Base-by-base conservation (phyloP, 768 basidiomycete species). In the Cystoderma amianthinum region DNA sequence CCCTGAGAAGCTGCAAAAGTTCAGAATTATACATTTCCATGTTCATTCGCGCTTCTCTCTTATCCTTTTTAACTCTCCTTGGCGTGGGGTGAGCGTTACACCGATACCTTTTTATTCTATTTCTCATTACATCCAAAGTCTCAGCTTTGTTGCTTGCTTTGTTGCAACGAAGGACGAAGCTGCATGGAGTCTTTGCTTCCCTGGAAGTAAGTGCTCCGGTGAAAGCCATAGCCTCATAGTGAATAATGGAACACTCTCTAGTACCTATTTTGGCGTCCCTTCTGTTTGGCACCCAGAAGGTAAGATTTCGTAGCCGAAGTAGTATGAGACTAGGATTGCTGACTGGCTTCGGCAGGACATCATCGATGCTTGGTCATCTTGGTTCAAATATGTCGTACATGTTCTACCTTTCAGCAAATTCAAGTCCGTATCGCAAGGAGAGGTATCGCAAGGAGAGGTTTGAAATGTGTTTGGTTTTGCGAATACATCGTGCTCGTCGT, bases 251-350 rank as follows among this genome's bases (percentile, higher is more conserved):
- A 15, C 6, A 4, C 18, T 36, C 11, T 3, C 12, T n/a, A 55
- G 48, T 56, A 36, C 52, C 54, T 3, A 47, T 41, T 12, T 10
- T 56, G 2, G 38, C 48, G 12, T 46, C 52, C 7, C 4, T 56
- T 3, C 30, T 46, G 17, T 56, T 53, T 42, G 54, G 54, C 1
- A 48, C 50, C 1, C 54, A 56, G 42, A 46, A 32, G 22, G 54
- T 53, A 23, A 24, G 47, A n/a, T n/a, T n/a, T n/a, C n/a, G n/a
- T n/a, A n/a, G n/a, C n/a, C n/a, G n/a, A n/a, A n/a, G n/a, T n/a
- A n/a, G n/a, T n/a, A n/a, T n/a, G n/a, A n/a, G n/a, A n/a, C n/a
- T n/a, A n/a, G n/a, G n/a, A n/a, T n/a, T n/a, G n/a, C n/a, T n/a
- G n/a, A n/a, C n/a, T n/a, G n/a, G n/a, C n/a, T n/a, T n/a, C n/a